Base-by-base conservation (phyloP, 176 grass and related monocot species). In the Lolium rigidum region DNA sequence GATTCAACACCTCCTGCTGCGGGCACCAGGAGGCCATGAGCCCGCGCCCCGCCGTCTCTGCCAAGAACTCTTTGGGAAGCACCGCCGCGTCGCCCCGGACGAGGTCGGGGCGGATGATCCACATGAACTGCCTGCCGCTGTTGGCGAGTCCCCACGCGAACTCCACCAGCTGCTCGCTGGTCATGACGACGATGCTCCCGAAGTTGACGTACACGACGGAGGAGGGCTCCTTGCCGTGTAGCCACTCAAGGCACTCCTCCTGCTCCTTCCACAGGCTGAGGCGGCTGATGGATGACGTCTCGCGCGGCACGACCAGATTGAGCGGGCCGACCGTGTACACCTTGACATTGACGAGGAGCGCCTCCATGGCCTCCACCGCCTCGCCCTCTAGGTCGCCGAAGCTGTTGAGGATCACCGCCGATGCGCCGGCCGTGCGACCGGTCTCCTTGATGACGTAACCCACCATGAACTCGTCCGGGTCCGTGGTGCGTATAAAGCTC, bases 71-170 rank as follows among this genome's bases (percentile, higher is more conserved):
- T 62, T 60, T 18, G 1, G 95, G 90, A 10, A 97, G 75, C 69
- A 94, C 77, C 7, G 88, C 88, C 0, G 43, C 87, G 72, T 94
- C 84, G 4, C 95, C 92, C 14, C 63, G 82, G 4, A 97, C 86
- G 52, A 97, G 88, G 50, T 94, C 95, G 0, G 78, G 90, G 11
- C 95, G 87, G 66, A 92, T 86, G 60, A 97, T 78, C 95, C 95
- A 97, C 54, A 97, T 41, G 85, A 97, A 97, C 35, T 73, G 38
- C 28, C 61, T 41, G 73, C 78, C 86, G 65, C 95, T 87, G 63
- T 79, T 77, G 16, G 87, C 89, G 18, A 97, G 81, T 5, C 95
- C 95, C 92, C 95, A 97, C 15, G 95, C 95, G 77, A 97, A 97
- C 79, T 97, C 92, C 12, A 63, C 66, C 70, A 73, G 20, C 70